A percentile compares a stretch with the other conserved stretches of the same genome.
phyloP scores from a whole-genome alignment of 2,329 filamentous ascomycete species.

The Ascochyta viciae-villosae region DNA sequence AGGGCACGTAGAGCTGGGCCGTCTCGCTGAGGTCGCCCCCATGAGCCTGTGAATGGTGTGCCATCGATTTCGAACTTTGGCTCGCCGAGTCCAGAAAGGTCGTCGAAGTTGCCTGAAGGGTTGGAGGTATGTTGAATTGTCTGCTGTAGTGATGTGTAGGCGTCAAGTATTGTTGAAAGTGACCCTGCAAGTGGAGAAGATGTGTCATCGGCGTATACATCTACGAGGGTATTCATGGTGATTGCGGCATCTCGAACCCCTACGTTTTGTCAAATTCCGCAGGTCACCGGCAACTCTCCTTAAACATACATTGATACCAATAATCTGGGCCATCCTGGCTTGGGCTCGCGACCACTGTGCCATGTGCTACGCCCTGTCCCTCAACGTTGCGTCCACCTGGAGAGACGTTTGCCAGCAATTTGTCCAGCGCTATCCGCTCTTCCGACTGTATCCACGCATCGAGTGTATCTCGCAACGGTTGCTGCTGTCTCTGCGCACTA shows the following conservation, averaged over 20 bases:
- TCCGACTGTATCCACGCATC: conserved; percentile 48
- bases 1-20: conserved; percentile 53
- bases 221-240: conserved; percentile 51
- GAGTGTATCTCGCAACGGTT: conserved; percentile 38
- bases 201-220: conserved; percentile 47
- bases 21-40: conserved; percentile 55
- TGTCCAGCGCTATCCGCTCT: conserved; percentile 46
- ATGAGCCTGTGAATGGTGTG: conserved; percentile 46
- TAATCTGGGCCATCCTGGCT: conserved; percentile 52
- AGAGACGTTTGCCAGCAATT: conserved; percentile 52
- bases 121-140: conserved; percentile 50
- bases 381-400: conserved; percentile 50
- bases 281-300: background rate
- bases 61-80: conserved; percentile 53
- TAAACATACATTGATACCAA: conserved; percentile 52
- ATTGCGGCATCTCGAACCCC: conserved; percentile 56
- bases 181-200: conserved; percentile 34
- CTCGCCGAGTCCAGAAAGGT: conserved; percentile 52
- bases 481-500: conserved; percentile 29
- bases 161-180: conserved; percentile 41
- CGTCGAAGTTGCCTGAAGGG: conserved; percentile 46
- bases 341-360: conserved; percentile 54
- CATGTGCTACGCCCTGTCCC: conserved; percentile 44
- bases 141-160: conserved; percentile 45
- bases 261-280: conserved; percentile 21